Evolutionary conservation across 441 rosid genomes (phyloP).

Genomic region (Euphorbia neoarborescens): DNA sequence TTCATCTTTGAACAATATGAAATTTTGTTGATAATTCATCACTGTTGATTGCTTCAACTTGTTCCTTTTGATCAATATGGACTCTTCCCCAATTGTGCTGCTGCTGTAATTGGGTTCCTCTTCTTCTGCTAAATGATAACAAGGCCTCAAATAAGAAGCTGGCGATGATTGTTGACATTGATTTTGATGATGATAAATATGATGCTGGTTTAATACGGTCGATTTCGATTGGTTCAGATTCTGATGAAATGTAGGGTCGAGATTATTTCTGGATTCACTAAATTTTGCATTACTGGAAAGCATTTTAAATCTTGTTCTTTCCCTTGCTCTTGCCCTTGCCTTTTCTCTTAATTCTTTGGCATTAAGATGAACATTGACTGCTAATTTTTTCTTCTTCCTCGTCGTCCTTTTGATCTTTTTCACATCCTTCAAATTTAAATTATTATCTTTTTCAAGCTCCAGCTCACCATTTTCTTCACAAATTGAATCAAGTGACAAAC

Average conservation of each 20-base stretch:
- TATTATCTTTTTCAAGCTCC: slow-evolving; percentile 17
- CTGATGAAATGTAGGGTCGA: slow-evolving; percentile 19
- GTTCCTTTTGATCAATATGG: slow-evolving; percentile 27
- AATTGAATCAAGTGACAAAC: slow-evolving; percentile 12
- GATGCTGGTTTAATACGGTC: slow-evolving; percentile 8
- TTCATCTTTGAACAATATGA: slow-evolving; percentile 29
- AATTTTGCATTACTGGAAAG: slow-evolving; percentile 18
- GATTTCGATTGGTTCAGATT: slow-evolving; percentile 15
- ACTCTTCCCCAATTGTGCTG: slow-evolving; percentile 16
- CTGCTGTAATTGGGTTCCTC: slow-evolving; percentile 18
- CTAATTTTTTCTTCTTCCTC: slow-evolving; percentile 2
- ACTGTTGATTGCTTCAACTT: slow-evolving; percentile 22
- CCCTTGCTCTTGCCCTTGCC: slow-evolving; percentile 52
- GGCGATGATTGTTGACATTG: too few relatives aligned
- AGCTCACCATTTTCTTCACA: slow-evolving; percentile 17
- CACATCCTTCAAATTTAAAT: slow-evolving; percentile 20
- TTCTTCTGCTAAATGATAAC: slow-evolving; percentile 21
- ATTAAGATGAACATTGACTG: slow-evolving; percentile 14
- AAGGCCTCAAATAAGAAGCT: neutral
- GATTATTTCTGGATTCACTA: slow-evolving; percentile 21
- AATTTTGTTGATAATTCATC: slow-evolving; percentile 28
- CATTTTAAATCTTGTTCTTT: slow-evolving; percentile 42
- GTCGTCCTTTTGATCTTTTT: slow-evolving; percentile 23
- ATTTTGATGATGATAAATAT: neutral
- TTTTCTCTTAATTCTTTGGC: slow-evolving; percentile 37